These are phyloP conservation scores for Podospora pseudoanserina DNA, from an alignment of 495 filamentous ascomycete species.

Conservation along the genomic window DNA sequence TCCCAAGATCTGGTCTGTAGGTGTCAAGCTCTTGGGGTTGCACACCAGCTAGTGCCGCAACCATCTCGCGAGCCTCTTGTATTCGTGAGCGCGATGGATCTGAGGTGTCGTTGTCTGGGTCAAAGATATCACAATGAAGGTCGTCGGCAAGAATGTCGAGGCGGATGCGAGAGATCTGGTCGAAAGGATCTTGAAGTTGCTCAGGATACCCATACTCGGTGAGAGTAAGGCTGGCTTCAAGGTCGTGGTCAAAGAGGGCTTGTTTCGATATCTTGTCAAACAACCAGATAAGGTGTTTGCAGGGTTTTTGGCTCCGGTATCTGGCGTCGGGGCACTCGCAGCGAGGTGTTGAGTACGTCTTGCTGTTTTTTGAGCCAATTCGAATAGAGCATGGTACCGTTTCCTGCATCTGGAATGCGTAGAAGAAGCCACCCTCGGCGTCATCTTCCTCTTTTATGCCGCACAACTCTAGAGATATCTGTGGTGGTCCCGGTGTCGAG, in stretches of 20 bases:
- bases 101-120: constrained; percentile 28
- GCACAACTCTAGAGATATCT: constrained; percentile 43
- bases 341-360: constrained; percentile 33
- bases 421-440: constrained; percentile 36
- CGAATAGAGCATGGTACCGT: constrained; percentile 44
- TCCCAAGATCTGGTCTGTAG: constrained; percentile 39
- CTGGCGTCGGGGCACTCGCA: constrained; percentile 41
- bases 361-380: constrained; percentile 35
- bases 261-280: constrained; percentile 44
- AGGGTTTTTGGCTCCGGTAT: constrained; percentile 30
- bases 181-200: constrained; percentile 42
- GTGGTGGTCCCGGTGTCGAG: constrained; percentile 27
- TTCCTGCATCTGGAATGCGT: constrained; percentile 48
- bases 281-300: constrained; percentile 49
- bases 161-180: constrained; percentile 40
- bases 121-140: constrained; percentile 41
- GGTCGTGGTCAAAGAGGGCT: constrained; percentile 35
- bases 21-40: constrained; percentile 31
- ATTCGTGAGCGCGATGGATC: constrained; percentile 33
- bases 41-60: constrained; percentile 40
- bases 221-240: constrained; percentile 34
- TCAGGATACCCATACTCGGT: constrained; percentile 36
- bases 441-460: constrained; percentile 33
- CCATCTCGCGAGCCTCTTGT: constrained; percentile 42
- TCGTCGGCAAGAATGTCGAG: constrained; percentile 45